Evolutionary conservation across 331 rosid genomes (phyloP).

Genomic region (Erythrophleum ivorense): DNA sequence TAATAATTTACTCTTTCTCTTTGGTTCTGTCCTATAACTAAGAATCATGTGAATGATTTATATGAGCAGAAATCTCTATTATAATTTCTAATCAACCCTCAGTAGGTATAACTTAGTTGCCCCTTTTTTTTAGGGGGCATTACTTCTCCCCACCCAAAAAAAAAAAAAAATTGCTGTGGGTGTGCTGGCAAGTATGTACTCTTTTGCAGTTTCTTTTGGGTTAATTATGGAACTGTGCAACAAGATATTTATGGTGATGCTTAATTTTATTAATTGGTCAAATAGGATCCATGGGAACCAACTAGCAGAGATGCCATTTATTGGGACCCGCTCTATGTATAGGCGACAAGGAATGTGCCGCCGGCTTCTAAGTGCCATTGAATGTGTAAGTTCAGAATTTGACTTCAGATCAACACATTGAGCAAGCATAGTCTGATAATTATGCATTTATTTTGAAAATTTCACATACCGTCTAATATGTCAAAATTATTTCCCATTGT

Average conservation of each 20-base stretch:
- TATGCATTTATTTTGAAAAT: constrained; percentile 12
- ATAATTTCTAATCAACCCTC: background rate
- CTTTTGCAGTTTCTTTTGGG: constrained; percentile 1
- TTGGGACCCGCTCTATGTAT: constrained; percentile 89
- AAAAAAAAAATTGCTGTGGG: background rate
- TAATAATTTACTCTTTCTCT: background rate
- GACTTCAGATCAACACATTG: background rate
- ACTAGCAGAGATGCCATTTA: constrained; percentile 96
- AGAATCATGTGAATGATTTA: background rate
- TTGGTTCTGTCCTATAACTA: constrained; percentile 20
- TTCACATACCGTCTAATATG: background rate
- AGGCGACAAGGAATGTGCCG: constrained; percentile 98
- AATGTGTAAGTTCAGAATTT: constrained; percentile 60
- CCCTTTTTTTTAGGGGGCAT: background rate
- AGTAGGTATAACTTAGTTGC: no score
- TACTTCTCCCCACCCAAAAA: background rate
- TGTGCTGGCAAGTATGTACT: background rate
- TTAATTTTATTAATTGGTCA: constrained; percentile 37
- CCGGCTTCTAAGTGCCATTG: constrained; percentile 79
- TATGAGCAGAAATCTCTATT: background rate
- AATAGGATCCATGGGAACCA: constrained; percentile 84
- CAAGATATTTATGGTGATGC: constrained; percentile 6
- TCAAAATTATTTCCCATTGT: background rate
- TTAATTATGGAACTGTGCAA: background rate
- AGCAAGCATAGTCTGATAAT: background rate